Evolutionary conservation across 371 early-diverging fungal species (phyloP).

Genomic region (Mortierella polycephala): DNA sequence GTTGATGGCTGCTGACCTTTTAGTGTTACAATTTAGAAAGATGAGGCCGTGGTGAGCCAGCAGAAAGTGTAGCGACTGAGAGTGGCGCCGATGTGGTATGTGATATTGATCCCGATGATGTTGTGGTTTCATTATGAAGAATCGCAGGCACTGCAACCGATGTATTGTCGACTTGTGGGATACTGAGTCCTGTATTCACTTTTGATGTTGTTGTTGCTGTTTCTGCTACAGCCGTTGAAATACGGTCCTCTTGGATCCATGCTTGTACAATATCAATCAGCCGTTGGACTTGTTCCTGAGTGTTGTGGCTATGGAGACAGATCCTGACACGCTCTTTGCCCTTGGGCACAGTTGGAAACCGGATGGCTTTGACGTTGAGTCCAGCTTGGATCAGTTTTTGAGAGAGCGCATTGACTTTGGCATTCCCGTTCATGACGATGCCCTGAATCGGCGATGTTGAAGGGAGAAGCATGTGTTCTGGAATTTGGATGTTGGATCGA

Average conservation of each 20-base stretch:
- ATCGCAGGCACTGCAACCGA: neutral
- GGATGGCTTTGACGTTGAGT: conserved; percentile 81
- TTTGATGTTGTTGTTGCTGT: neutral
- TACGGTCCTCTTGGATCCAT: conserved; percentile 29
- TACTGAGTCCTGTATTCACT: neutral
- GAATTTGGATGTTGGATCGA: conserved; percentile 58
- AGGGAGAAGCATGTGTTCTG: conserved; percentile 64
- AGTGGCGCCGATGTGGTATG: conserved; percentile 6
- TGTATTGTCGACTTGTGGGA: neutral
- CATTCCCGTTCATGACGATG: conserved; percentile 78
- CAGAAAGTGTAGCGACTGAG: conserved; percentile 29
- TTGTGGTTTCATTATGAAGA: too few species aligned
- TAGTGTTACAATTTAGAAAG: neutral
- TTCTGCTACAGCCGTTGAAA: neutral
- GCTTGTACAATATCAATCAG: conserved; percentile 63
- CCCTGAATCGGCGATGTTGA: conserved; percentile 82
- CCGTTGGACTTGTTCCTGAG: conserved; percentile 64
- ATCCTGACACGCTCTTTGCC: conserved; percentile 85
- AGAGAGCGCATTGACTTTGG: conserved; percentile 68
- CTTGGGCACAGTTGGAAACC: conserved; percentile 83
- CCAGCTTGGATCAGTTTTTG: conserved; percentile 66
- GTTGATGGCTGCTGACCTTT: neutral
- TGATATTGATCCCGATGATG: neutral
- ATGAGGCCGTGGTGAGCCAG: neutral
- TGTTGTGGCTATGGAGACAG: conserved; percentile 83